Conservation (phyloP, 2,329 filamentous ascomycete genomes). For the Simplicillium sp. region DNA sequence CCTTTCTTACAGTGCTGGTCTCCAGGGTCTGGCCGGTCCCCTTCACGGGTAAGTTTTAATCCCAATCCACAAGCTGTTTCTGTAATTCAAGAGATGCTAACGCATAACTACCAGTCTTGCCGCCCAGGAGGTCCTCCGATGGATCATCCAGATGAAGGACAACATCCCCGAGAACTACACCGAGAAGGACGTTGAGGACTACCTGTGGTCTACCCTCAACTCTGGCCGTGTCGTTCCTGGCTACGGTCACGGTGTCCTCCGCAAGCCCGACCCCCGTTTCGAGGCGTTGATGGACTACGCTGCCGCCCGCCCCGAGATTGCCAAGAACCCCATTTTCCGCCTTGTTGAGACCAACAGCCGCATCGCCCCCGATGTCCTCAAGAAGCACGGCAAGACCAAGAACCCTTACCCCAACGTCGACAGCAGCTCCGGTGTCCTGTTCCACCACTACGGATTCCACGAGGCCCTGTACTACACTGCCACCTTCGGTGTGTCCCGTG, state of each 20-base stretch:
- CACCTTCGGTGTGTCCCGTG: slow-evolving; percentile 59
- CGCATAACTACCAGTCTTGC: slow-evolving; percentile 51
- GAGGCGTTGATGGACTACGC: slow-evolving; percentile 96
- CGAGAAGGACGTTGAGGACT: slow-evolving; percentile 74
- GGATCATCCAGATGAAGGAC: slow-evolving; percentile 94
- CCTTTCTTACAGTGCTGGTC: slow-evolving; percentile 89
- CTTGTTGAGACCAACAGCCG: slow-evolving; percentile 89
- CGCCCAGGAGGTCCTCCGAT: slow-evolving; percentile 93
- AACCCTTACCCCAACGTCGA: slow-evolving; percentile 98
- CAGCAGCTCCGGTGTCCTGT: slow-evolving; percentile 83
- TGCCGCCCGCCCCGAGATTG: slow-evolving; percentile 72
- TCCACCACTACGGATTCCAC: slow-evolving; percentile 97
- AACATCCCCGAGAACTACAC: slow-evolving; percentile 69
- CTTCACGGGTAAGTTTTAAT: slow-evolving; percentile 37
- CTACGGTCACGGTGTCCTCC: slow-evolving; percentile 90
- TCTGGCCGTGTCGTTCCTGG: slow-evolving; percentile 90
- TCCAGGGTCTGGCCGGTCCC: slow-evolving; percentile 91
- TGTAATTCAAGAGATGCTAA: neutral
- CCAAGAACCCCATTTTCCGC: slow-evolving; percentile 81
- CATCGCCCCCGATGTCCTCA: slow-evolving; percentile 82
- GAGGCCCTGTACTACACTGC: slow-evolving; percentile 91
- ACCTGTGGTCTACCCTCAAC: slow-evolving; percentile 89
- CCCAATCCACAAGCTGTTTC: neutral
- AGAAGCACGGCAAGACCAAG: slow-evolving; percentile 95
- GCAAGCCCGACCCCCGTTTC: slow-evolving; percentile 95